phyloP scores from a whole-genome alignment of 2,329 filamentous ascomycete genomes.

The Exutisphaerella laricina region DNA sequence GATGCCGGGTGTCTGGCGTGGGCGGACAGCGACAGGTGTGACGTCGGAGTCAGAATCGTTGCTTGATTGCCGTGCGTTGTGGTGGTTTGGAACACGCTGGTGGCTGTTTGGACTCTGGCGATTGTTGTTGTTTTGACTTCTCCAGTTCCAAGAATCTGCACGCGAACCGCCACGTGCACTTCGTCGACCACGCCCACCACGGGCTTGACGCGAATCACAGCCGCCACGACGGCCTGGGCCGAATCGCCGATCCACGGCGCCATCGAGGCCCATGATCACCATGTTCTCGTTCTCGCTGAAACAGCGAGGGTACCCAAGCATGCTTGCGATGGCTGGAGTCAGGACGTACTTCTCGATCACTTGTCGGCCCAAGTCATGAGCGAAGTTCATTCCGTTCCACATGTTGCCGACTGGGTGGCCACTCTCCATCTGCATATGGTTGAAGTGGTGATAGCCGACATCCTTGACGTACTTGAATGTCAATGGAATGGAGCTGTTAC shows the following conservation, averaged over 20 bases:
- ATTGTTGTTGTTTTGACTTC: no score
- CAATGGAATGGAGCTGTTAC: slow-evolving; percentile 24
- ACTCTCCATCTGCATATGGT: slow-evolving; percentile 22
- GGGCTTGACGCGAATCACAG: slow-evolving; percentile 15
- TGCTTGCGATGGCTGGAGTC: slow-evolving; percentile 18
- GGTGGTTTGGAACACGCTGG: background rate
- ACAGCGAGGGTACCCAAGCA: slow-evolving; percentile 18
- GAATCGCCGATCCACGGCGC: background rate
- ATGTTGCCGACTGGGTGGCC: slow-evolving; percentile 28
- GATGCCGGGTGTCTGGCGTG: background rate
- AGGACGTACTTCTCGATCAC: slow-evolving; percentile 27
- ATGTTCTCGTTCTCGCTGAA: slow-evolving; percentile 14
- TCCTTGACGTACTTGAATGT: slow-evolving; percentile 30
- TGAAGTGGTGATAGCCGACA: slow-evolving; percentile 25
- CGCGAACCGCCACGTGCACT: no score
- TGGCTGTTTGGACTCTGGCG: no score
- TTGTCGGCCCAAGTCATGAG: slow-evolving; percentile 21
- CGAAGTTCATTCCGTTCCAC: slow-evolving; percentile 33
- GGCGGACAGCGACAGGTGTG: slow-evolving; percentile 1
- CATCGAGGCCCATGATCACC: background rate
- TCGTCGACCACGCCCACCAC: slow-evolving; percentile 12
- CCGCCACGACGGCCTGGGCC: slow-evolving; percentile 8
- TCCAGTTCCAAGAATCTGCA: slow-evolving; percentile 5
- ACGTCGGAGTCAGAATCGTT: background rate
- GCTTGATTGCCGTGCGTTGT: no score